phyloP scores from a whole-genome alignment of 1,139 yeast genomes.

The Blastobotrys indianensis region DNA sequence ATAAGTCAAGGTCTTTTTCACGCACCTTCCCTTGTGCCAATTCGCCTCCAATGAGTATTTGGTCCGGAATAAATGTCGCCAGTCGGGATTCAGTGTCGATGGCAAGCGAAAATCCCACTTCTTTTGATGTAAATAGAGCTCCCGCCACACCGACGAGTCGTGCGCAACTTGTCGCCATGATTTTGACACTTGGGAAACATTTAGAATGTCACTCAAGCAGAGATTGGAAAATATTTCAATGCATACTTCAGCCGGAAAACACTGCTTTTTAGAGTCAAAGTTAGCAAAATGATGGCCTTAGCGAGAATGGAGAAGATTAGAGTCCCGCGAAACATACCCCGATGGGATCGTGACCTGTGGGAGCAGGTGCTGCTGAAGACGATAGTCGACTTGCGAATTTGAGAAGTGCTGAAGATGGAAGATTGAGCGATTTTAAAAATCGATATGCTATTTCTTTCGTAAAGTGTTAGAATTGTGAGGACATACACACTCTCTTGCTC shows the following conservation, averaged over 20 bases:
- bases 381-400: constrained; percentile 1
- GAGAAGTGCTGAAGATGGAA: constrained; percentile 6
- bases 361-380: background rate
- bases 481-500: background rate
- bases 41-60: constrained; percentile 8
- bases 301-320: no score
- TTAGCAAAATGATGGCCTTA: background rate
- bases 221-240: constrained; percentile 10
- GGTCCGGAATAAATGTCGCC: constrained; percentile 7
- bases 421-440: constrained; percentile 7
- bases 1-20: constrained; percentile 6
- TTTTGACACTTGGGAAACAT: constrained; percentile 3
- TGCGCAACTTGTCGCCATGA: constrained; percentile 6
- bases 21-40: constrained; percentile 11
- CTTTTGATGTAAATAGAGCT: background rate
- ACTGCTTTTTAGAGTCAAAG: background rate
- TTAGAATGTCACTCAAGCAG: constrained; percentile 3
- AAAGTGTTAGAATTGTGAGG: background rate
- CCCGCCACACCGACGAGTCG: constrained; percentile 11
- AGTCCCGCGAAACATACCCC: no score
- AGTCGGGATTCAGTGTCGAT: constrained; percentile 4
- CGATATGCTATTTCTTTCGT: constrained; percentile 8
- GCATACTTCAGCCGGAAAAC: constrained; percentile 10
- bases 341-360: no score
- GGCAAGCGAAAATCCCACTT: constrained; percentile 4